These are phyloP conservation scores for Lodderomyces metapsilosis DNA, from an alignment of 1,139 yeast species.

Conservation along the genomic window DNA sequence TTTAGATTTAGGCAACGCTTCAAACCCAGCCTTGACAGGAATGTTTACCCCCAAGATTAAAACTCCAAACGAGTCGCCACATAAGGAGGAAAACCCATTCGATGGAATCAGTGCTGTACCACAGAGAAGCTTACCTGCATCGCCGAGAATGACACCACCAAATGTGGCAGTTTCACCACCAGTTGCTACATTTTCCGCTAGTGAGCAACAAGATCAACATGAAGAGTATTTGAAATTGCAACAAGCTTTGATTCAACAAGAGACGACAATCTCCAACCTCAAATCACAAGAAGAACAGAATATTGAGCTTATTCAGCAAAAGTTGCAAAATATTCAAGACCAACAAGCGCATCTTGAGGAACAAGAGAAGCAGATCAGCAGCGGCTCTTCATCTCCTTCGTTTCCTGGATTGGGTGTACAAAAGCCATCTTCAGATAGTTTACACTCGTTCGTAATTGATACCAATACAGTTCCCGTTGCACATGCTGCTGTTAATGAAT, in stretches of 20 bases:
- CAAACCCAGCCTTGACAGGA: conserved; percentile 19
- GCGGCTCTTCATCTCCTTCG: conserved; percentile 2
- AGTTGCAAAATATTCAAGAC: conserved; percentile 13
- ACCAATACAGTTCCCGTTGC: conserved; percentile 9
- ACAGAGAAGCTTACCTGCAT: not conserved
- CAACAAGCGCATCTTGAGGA: conserved; percentile 3
- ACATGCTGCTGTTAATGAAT: conserved; percentile 11
- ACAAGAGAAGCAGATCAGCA: not conserved
- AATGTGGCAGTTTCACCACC: conserved; percentile 11
- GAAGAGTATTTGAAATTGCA: conserved; percentile 39
- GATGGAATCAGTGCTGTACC: conserved; percentile 24
- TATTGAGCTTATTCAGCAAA: conserved; percentile 13
- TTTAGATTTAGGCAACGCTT: conserved; percentile 9
- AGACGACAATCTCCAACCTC: conserved; percentile 32
- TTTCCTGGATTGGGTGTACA: conserved; percentile 2
- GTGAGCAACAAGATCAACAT: conserved; percentile 20
- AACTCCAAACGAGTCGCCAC: conserved; percentile 30
- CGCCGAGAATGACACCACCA: conserved; percentile 12
- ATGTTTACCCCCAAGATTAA: conserved; percentile 39
- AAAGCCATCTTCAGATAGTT: conserved; percentile 9
- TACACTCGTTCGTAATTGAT: conserved; percentile 11
- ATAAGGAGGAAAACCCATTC: conserved; percentile 37
- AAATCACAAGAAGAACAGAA: conserved; percentile 20
- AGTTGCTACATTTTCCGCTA: conserved; percentile 7
- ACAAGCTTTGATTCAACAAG: conserved; percentile 38